phyloP scores from a whole-genome alignment of 257 asterid species.

The Ajuga chamaepitys region DNA sequence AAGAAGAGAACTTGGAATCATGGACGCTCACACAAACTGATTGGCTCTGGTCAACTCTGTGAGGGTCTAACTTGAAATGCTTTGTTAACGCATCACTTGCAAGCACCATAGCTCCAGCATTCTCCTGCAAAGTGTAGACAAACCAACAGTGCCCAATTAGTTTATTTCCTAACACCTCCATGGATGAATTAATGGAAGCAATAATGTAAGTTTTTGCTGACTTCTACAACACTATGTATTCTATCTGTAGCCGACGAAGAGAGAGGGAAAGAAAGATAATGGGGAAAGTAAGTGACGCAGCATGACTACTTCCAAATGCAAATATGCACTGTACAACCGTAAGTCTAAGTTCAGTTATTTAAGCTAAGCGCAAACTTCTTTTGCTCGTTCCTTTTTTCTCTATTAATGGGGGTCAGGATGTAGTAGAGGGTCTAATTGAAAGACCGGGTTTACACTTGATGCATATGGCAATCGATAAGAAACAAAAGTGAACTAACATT shows the following conservation, averaged over 20 bases:
- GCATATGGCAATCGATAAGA: neutral
- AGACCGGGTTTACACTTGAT: neutral
- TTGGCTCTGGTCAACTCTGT: conserved; percentile 24
- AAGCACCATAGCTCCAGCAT: conserved; percentile 24
- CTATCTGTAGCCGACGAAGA: neutral
- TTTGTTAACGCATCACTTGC: conserved; percentile 22
- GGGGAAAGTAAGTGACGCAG: neutral
- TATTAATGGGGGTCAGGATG: neutral
- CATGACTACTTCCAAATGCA: neutral
- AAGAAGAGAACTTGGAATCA: conserved; percentile 8
- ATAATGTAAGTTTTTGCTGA: neutral
- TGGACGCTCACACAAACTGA: conserved; percentile 31
- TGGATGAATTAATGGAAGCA: neutral
- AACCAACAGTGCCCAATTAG: neutral
- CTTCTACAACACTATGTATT: neutral
- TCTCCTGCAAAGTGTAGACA: conserved; percentile 24
- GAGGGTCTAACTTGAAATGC: conserved; percentile 35
- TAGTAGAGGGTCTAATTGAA: neutral
- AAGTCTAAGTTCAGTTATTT: neutral
- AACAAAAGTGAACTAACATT: neutral
- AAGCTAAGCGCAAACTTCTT: neutral
- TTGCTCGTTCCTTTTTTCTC: neutral
- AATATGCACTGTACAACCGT: neutral
- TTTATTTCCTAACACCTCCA: neutral
- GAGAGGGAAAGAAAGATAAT: neutral